phyloP scores from a whole-genome alignment of 73 alveolate species.

The Tetrahymena borealis region DNA sequence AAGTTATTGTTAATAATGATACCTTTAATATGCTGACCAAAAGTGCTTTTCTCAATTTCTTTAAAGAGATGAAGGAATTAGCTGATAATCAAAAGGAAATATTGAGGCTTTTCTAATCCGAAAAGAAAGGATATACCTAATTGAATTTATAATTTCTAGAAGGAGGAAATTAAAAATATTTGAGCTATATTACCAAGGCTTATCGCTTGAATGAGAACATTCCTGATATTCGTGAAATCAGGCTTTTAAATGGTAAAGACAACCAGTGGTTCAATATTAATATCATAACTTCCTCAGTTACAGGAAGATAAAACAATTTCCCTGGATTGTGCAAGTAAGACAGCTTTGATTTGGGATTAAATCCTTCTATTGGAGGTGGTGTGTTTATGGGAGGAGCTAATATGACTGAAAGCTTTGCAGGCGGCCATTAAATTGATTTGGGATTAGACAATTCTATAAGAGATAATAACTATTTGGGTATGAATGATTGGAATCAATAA shows the following conservation, averaged over 20 bases:
- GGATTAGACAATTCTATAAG: neutral
- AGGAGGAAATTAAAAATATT: neutral
- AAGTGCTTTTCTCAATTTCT: neutral
- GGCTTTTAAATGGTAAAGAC: neutral
- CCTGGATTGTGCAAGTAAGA: neutral
- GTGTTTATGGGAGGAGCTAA: neutral
- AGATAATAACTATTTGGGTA: neutral
- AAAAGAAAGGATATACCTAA: neutral
- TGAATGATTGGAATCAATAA: neutral
- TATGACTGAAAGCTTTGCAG: neutral
- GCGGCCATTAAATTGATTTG: neutral
- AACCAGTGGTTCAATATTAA: neutral
- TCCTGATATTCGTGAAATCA: neutral
- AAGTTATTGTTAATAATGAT: neutral
- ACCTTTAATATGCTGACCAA: neutral
- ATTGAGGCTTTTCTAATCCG: neutral
- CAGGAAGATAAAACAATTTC: neutral
- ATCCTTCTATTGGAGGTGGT: neutral
- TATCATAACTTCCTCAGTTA: neutral
- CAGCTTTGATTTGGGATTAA: neutral
- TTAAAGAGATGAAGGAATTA: neutral
- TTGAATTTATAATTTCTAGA: neutral
- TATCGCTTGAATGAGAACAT: neutral
- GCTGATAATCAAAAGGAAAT: neutral
- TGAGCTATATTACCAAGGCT: neutral